These are phyloP conservation scores for Luffa aegyptiaca DNA, from an alignment of 306 rosid species.

Conservation along the genomic window DNA sequence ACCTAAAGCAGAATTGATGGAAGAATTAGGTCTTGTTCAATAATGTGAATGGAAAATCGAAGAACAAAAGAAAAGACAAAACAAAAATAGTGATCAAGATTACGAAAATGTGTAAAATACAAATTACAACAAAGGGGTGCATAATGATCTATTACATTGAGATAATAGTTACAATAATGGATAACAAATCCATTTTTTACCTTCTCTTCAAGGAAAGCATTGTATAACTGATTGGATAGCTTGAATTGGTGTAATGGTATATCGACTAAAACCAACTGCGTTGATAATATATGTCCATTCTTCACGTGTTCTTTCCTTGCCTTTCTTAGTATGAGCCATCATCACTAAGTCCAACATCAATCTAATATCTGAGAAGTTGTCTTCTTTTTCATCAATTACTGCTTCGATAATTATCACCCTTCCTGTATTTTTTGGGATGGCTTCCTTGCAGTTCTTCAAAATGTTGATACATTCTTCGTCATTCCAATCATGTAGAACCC, in stretches of 20 bases:
- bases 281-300: constrained; percentile 50
- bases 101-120: no score
- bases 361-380: constrained; percentile 23
- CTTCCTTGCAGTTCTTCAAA: constrained; percentile 39
- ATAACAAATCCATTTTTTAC: no score
- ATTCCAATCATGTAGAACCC: constrained; percentile 55
- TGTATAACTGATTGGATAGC: constrained; percentile 34
- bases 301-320: constrained; percentile 28
- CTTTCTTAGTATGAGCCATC: constrained; percentile 46
- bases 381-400: constrained; percentile 26
- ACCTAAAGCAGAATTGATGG: no score
- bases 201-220: not conserved
- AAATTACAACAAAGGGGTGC: no score
- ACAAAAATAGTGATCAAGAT: no score
- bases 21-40: no score
- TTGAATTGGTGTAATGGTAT: constrained; percentile 20
- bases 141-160: no score
- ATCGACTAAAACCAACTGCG: constrained; percentile 34
- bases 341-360: constrained; percentile 46
- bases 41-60: no score
- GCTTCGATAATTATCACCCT: constrained; percentile 42
- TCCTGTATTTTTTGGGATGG: constrained; percentile 32
- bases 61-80: no score
- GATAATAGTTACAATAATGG: no score
- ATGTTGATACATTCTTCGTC: constrained; percentile 55